A percentile compares a stretch with the other conserved stretches of the same genome.
Evolutionary conservation across 192 early-diverging fungal genomes (phyloP).

Genomic region (Linnemannia hyalina): DNA sequence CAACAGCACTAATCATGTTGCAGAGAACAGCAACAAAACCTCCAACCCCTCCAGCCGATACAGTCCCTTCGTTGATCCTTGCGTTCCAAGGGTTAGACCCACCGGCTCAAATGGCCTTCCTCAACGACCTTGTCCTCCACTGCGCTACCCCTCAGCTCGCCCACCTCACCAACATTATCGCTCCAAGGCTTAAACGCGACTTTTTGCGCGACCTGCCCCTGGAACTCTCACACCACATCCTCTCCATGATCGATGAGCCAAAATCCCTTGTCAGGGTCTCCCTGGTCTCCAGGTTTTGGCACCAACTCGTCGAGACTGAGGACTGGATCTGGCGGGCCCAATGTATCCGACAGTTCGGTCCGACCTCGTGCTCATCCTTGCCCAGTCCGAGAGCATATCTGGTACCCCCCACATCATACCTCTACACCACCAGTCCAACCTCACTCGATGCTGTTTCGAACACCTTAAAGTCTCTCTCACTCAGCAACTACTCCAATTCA

Average conservation of each 20-base stretch:
- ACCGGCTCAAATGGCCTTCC: conserved; percentile 49
- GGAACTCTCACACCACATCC: conserved; percentile 83
- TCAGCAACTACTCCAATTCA: background rate
- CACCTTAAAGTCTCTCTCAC: conserved; percentile 41
- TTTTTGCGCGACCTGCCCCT: conserved; percentile 86
- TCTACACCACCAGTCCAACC: conserved; percentile 48
- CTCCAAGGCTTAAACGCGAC: conserved; percentile 86
- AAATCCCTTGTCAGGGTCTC: conserved; percentile 79
- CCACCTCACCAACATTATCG: conserved; percentile 63
- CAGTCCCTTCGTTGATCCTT: conserved; percentile 21
- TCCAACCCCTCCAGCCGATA: background rate
- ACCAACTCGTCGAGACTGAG: conserved; percentile 66
- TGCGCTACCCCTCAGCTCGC: conserved; percentile 66
- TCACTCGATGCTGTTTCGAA: conserved; percentile 44
- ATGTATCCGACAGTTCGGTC: conserved; percentile 43
- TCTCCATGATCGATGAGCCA: conserved; percentile 88
- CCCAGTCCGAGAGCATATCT: conserved; percentile 45
- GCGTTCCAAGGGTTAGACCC: conserved; percentile 55
- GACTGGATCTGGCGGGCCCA: conserved; percentile 56
- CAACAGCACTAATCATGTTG: background rate
- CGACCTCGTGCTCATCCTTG: conserved; percentile 44
- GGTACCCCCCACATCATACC: conserved; percentile 27
- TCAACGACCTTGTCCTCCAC: conserved; percentile 61
- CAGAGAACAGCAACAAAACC: background rate
- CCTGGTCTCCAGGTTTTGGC: conserved; percentile 77